Percentiles rank a stretch among this genome's conserved stretches.
Conservation (phyloP, 2,329 filamentous ascomycete species). For the Kalaharituber pfeilii region DNA sequence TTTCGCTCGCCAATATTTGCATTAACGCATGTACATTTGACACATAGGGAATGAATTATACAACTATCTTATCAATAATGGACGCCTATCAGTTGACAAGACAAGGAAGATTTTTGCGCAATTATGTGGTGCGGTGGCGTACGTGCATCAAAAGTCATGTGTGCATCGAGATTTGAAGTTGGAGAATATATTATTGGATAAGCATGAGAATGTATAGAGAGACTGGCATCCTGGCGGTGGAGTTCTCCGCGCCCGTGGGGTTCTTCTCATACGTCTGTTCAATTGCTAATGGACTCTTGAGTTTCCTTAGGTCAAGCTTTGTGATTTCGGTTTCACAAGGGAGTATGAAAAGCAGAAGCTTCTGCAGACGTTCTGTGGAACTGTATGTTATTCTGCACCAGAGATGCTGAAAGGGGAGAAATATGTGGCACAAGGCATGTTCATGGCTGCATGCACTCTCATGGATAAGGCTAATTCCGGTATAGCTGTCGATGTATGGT, state of each 20-base stretch:
- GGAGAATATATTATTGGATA: slow-evolving; percentile 91
- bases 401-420: slow-evolving; percentile 98
- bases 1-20: too few species aligned
- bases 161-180: slow-evolving; percentile 94
- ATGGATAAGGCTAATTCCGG: slow-evolving; percentile 34
- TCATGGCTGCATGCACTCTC: neutral
- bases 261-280: neutral
- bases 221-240: slow-evolving; percentile 1
- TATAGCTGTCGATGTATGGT: slow-evolving; percentile 96
- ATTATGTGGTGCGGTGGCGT: slow-evolving; percentile 81
- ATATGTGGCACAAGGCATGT: slow-evolving; percentile 39
- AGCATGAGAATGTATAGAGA: slow-evolving; percentile 52
- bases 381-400: slow-evolving; percentile 90
- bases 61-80: slow-evolving; percentile 80
- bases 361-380: slow-evolving; percentile 92
- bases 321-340: slow-evolving; percentile 93
- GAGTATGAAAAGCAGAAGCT: slow-evolving; percentile 97
- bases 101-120: slow-evolving; percentile 94
- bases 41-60: slow-evolving; percentile 77
- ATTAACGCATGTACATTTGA: too few species aligned
- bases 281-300: slow-evolving; percentile 1
- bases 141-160: slow-evolving; percentile 87
- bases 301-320: slow-evolving; percentile 63
- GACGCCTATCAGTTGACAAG: slow-evolving; percentile 64
- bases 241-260: neutral